Evolutionary conservation across 2,329 filamentous ascomycete species (phyloP), one percentile per base, ranked within the genome.

Genomic region (Microcyclospora tardicrescens): DNA sequence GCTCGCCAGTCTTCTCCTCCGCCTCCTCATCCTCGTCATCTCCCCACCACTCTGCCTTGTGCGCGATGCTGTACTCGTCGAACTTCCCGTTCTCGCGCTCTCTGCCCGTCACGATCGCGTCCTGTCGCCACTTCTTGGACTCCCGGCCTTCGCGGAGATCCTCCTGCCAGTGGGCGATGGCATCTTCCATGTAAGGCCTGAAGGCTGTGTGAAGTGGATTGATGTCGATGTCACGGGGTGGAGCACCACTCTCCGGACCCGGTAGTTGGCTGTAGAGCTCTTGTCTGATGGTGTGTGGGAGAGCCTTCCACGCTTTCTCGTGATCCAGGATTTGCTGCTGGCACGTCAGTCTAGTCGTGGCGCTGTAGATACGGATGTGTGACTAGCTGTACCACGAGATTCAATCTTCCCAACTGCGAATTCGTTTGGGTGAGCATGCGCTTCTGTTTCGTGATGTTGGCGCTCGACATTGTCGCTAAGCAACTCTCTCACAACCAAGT

Each of bases 21-120:
- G 28, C 35, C 28, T 39, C 36, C 28, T 39, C 36, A 14, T 34
- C 38, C 24, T 37, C 36, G 13, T 24, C 16, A 52, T 74, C 68
- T 0, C 73, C 73, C 71, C 73, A 78, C 46, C 69, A 72, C 39
- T 63, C 54, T 52, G 78, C 71, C 11, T 67, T 68, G 42, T 75
- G 67, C 34, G 60, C 54, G 34, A 68, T 66, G 53, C 75, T 71
- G 58, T 68, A 74, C 5, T 59, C 59, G 47, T 80, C 73, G 44
- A 72, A 80, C 6, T 64, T 62, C 1, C 77, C 77, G 0, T 61
- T 58, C 1, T 61, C 62, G 10, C 75, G 64, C 43, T 71, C 63
- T 36, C 64, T 50, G 36, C 68, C 66, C 2, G 77, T 76, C 45
- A 64, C 55, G 28, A 64, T 59, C 11, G 76, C 76, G 40, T 73